A percentile compares a stretch with the other conserved stretches of the same genome.
Conservation (phyloP, 495 filamentous ascomycete species). For the Clohesyomyces aquaticus region DNA sequence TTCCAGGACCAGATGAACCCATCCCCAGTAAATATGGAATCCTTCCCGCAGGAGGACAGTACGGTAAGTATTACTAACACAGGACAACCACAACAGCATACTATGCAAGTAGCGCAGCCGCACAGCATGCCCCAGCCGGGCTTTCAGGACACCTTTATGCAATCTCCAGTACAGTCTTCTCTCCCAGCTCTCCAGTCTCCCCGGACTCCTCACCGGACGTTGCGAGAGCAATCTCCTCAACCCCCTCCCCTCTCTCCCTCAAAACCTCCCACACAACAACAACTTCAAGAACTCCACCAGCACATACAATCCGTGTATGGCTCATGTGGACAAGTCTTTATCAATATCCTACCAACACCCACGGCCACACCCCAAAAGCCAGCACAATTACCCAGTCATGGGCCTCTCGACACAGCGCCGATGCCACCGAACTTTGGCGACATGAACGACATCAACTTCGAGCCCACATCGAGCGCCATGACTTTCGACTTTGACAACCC, state of each 20-base stretch:
- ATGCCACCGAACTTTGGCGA: constrained; percentile 61
- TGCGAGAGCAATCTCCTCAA: constrained; percentile 35
- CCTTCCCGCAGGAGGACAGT: constrained; percentile 53
- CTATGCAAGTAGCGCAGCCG: constrained; percentile 75
- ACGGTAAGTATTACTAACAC: constrained; percentile 67
- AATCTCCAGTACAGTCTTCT: constrained; percentile 40
- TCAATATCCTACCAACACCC: constrained; percentile 43
- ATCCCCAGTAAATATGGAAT: constrained; percentile 32
- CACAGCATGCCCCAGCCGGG: constrained; percentile 67
- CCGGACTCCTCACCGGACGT: constrained; percentile 35
- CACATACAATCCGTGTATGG: constrained; percentile 46
- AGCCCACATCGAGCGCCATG: constrained; percentile 48
- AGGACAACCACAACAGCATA: constrained; percentile 63
- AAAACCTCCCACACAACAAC: constrained; percentile 36
- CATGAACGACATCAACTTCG: constrained; percentile 55
- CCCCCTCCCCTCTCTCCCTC: constrained; percentile 36
- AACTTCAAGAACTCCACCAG: constrained; percentile 44
- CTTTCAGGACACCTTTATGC: constrained; percentile 46
- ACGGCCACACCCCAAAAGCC: constrained; percentile 39
- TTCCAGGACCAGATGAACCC: constrained; percentile 40
- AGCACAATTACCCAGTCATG: constrained; percentile 26
- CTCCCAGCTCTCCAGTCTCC: constrained; percentile 37
- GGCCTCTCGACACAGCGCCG: constrained; percentile 51
- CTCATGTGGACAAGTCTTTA: constrained; percentile 36
- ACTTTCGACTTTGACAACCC: constrained; percentile 54